Evolutionary conservation across 2,329 filamentous ascomycete species (phyloP).

Genomic region (Neofusicoccum parvum): DNA sequence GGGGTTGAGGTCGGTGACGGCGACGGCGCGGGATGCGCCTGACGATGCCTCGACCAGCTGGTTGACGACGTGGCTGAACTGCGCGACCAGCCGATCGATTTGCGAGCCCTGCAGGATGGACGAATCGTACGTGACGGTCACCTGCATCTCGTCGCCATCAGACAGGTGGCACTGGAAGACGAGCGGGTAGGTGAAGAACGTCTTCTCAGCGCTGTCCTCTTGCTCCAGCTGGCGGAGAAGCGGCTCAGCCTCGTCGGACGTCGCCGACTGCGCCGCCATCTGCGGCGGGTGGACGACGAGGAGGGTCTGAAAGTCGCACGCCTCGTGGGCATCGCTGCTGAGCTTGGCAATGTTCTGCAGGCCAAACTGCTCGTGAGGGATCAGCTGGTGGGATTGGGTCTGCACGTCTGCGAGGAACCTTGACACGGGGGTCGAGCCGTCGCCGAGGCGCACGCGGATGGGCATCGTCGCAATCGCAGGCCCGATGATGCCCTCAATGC

Average conservation of each 20-base stretch:
- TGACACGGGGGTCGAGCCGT: background rate
- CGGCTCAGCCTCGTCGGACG: background rate
- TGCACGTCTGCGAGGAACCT: background rate
- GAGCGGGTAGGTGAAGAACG: background rate
- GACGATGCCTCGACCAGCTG: background rate
- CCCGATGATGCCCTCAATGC: slow-evolving; percentile 40
- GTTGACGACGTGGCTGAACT: slow-evolving; percentile 12
- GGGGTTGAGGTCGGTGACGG: background rate
- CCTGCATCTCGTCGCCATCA: background rate
- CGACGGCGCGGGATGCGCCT: background rate
- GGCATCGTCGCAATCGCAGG: slow-evolving; percentile 25
- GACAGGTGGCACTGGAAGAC: background rate
- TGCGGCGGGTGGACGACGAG: slow-evolving; percentile 50
- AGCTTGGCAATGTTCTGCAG: slow-evolving; percentile 32
- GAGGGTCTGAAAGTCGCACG: slow-evolving; percentile 55
- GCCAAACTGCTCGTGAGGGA: slow-evolving; percentile 30
- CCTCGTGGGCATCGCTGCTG: slow-evolving; percentile 54
- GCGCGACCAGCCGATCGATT: slow-evolving; percentile 1
- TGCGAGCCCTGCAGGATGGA: background rate
- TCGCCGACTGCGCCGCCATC: background rate
- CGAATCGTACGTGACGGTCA: background rate
- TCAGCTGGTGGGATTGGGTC: background rate
- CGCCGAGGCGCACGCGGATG: background rate
- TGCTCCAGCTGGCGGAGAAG: background rate
- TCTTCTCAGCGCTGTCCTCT: too few species aligned